Evolutionary conservation across 345 rosid species (phyloP).

Genomic region (Lagerstroemia speciosa): DNA sequence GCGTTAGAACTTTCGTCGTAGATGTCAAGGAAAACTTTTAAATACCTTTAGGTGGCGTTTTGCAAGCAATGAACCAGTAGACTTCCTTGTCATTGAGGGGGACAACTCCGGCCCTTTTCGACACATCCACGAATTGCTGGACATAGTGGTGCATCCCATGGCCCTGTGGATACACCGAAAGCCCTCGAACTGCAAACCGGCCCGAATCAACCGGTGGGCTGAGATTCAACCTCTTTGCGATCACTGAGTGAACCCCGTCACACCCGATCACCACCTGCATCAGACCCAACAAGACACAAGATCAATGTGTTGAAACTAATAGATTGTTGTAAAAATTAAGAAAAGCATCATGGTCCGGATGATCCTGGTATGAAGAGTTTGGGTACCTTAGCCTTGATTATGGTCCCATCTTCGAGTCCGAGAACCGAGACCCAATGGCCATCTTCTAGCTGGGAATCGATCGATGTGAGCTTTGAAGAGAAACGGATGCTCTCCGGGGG

Average conservation of each 20-base stretch:
- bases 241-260: constrained; percentile 29
- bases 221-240: constrained; percentile 30
- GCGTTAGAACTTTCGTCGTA: too few species aligned
- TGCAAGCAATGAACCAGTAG: constrained; percentile 17
- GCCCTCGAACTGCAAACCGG: constrained; percentile 22
- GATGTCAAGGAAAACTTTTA: neutral
- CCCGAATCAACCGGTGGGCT: constrained; percentile 19
- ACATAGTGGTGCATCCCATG: constrained; percentile 16
- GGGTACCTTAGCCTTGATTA: constrained; percentile 27
- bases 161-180: constrained; percentile 26
- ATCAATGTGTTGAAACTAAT: too few species aligned
- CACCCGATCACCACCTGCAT: constrained; percentile 31
- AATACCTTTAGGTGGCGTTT: constrained; percentile 15
- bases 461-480: constrained; percentile 20
- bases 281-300: neutral
- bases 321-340: too few species aligned
- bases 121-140: constrained; percentile 18
- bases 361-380: too few species aligned
- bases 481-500: constrained; percentile 22
- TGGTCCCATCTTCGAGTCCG: constrained; percentile 25
- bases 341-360: too few species aligned
- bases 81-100: constrained; percentile 26
- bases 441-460: constrained; percentile 12
- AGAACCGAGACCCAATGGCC: constrained; percentile 9
- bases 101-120: constrained; percentile 22